Base-by-base conservation (phyloP, 345 rosid genomes). In the Citrus maxima region DNA sequence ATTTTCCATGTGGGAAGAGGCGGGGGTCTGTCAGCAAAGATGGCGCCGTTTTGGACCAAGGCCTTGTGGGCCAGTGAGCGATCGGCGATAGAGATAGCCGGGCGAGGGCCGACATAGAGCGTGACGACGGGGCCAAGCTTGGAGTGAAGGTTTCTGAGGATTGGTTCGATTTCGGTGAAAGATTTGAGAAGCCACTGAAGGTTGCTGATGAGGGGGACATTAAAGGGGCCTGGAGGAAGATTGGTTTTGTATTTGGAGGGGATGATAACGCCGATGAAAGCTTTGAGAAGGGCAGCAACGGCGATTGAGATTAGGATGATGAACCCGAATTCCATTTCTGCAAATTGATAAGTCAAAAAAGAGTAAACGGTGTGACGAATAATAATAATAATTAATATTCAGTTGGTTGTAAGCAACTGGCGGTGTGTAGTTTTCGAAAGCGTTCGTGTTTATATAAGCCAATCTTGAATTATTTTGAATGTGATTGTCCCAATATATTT, bases 11-110 rank as follows among this genome's bases (percentile, higher is more conserved):
- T 12, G 51, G 66, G 21, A 19, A n/a, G 32, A 35, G 75, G 18
- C 5, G 42, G 71, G 0, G 82, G 79, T 12, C 82, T 59, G 71
- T 75, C 56, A 6, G 79, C 79, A 49, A 69, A 80, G 8, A 69
- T 58, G 4, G 79, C 72, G 2, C 82, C 76, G 6, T 80, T 70
- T 38, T 75, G 79, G 38, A 80, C 62, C 6, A 80, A 56, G 4
- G 79, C 78, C 55, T 75, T 62, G 65, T 80, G 75, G 7, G 79
- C 75, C 4, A 80, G 75, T 1, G 79, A 75, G 76, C 38, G 82
- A 22, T 37, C 46, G 18, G 79, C n/a, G 37, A 80, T 25, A 64
- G 70, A 80, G 71, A 80, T 70, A 32, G 40, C 28, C 25, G 79
- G 75, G 10, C 58, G 79, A 25, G 72, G 62, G 63, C 74, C 70